These are phyloP conservation scores for Ogataea pignaliae DNA, from an alignment of 805 yeast genomes.

Conservation along the genomic window DNA sequence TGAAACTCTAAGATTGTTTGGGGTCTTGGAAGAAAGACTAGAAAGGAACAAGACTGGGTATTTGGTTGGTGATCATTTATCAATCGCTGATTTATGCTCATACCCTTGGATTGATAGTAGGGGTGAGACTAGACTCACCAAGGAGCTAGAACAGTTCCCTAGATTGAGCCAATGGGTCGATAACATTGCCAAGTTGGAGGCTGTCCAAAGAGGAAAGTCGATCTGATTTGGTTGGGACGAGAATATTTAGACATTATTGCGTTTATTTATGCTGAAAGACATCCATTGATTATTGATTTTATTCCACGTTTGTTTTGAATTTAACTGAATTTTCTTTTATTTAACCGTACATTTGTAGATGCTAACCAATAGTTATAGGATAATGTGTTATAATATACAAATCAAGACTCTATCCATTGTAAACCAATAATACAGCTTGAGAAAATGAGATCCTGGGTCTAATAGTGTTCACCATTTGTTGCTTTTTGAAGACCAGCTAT, in stretches of 20 bases:
- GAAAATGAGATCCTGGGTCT: too few relatives aligned
- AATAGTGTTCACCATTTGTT: too few relatives aligned
- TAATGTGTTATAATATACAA: too few relatives aligned
- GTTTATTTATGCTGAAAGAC: too few relatives aligned
- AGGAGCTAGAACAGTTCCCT: constrained; percentile 38
- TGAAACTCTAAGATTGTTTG: constrained; percentile 50
- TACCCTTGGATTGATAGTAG: constrained; percentile 41
- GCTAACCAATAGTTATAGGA: too few relatives aligned
- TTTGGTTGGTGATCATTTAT: constrained; percentile 55
- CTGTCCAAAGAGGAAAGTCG: constrained; percentile 30
- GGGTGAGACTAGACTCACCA: constrained; percentile 9
- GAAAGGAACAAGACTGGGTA: constrained; percentile 44
- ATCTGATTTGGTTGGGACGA: not conserved
- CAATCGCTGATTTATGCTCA: constrained; percentile 54
- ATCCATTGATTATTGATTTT: too few relatives aligned
- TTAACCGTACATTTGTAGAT: too few relatives aligned
- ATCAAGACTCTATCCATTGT: too few relatives aligned
- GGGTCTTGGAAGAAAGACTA: constrained; percentile 50
- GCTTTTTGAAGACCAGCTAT: constrained; percentile 3
- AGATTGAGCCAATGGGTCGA: constrained; percentile 37
- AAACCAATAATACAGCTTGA: too few relatives aligned
- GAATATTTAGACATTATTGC: too few relatives aligned
- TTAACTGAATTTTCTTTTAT: too few relatives aligned
- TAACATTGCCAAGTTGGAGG: constrained; percentile 30
- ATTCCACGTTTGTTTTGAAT: too few relatives aligned